Base-by-base conservation (phyloP, 352 stramenopile species). In the Phytopythium aichiense region DNA sequence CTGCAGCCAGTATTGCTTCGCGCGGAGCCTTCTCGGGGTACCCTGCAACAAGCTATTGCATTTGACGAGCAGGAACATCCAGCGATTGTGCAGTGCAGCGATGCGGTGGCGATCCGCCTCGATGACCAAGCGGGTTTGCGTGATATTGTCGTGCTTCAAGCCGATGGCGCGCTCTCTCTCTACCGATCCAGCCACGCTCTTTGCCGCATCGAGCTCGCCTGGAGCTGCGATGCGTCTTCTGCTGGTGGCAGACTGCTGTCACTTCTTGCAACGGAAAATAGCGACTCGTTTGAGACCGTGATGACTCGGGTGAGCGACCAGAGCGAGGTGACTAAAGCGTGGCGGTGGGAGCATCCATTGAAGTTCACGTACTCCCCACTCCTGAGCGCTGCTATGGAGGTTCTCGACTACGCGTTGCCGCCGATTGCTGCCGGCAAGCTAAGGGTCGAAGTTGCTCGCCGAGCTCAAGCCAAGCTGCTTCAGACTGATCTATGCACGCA, bases 61-160 rank as follows among this genome's bases (percentile, higher is more conserved):
- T 58, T 87, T 38, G 28, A 20, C 48, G 28, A 25, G 13, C 48
- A 54, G 7, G 16, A 37, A 22, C 0, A 6, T 7, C 28, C 48
- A 22, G 25, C 15, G 11, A 37, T 9, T 23, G 23, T 54, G 25
- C 63, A 63, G 28, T 88, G 78, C 55, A 65, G 69, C 42, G 74
- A 84, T 45, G 78, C 76, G 8, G 63, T 81, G 18, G 74, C 76
- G 1, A 71, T 88, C 28, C 22, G 40, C 23, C 58, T 57, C 18
- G 22, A 22, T 15, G 43, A 23, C 7, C 45, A 8, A 25, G 35
- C 16, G 18, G 15, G 11, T 5, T 11, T n/a, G 61, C 31, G 38
- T 18, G 78, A 88, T 56, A 78, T 88, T 56, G 58, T 85, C n/a
- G 60, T 85, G 15, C 66, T 82, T 2, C 56, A 68, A 61, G 65